Evolutionary conservation across 2,329 filamentous ascomycete genomes (phyloP), one percentile per base, ranked within the genome.

Genomic region (Fusarium incarnatum): DNA sequence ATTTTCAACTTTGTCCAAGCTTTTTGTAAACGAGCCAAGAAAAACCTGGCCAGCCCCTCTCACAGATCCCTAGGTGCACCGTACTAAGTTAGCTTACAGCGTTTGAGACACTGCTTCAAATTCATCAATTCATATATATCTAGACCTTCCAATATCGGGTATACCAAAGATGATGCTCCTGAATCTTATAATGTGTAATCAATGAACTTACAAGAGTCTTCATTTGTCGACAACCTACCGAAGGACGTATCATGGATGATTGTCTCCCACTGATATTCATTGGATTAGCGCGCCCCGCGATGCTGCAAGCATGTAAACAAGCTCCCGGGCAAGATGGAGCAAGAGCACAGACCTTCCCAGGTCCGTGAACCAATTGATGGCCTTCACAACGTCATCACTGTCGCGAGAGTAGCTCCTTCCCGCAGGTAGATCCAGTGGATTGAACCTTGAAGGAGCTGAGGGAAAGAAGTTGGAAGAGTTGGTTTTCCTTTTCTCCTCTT

Each of bases 31-130:
- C 25, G 44, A 58, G 61, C 44, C 56, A 56, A 45, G 61, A 66
- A 70, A 70, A 71, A 67, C 65, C 61, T 71, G 60, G 65, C 41
- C 54, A 55, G n/a, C 64, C 54, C 55, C 55, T 57, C 34, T n/a
- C 34, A 37, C 18, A n/a, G 18, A n/a, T 37, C 18, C 9, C 9
- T n/a, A 12, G 32, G 16, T 34, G 9, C 16, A 18, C 16, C 6
- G 18, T 37, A n/a, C 9, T 37, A 30, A 13, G 28, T 13, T 40
- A 20, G 28, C 45, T 71, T 61, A 46, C 42, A 42, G 44, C 53
- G 28, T 30, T 54, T 56, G 47, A 61, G 27, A 47, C 45, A 45
- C 32, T 56, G 49, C 27, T 50, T n/a, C 30, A 22, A 41, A 48
- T 27, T 27, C 37, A n/a, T n/a, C 32, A 20, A 40, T 18, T 27